phyloP scores from a whole-genome alignment of 805 yeast genomes.

The Kodamaea jinghongensis region DNA sequence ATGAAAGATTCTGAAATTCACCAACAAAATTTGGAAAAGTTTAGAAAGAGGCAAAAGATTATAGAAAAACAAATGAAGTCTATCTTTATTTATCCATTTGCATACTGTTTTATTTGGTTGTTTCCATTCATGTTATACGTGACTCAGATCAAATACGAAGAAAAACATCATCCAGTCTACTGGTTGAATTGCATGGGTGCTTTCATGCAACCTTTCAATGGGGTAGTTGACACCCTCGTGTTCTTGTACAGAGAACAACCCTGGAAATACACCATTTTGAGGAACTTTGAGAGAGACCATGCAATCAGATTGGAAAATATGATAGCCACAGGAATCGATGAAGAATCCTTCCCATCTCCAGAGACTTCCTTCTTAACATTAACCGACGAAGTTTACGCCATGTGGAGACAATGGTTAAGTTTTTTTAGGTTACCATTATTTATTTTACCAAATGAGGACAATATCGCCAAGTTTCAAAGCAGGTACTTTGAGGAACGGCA shows the following conservation, averaged over 20 bases:
- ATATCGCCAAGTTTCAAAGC: slow-evolving; percentile 21
- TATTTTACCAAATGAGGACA: slow-evolving; percentile 40
- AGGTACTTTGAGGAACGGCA: slow-evolving; percentile 11
- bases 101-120: slow-evolving; percentile 78
- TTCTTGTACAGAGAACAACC: slow-evolving; percentile 78
- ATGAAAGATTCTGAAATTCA: slow-evolving; percentile 45
- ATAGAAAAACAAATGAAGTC: slow-evolving; percentile 77
- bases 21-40: slow-evolving; percentile 56
- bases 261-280: slow-evolving; percentile 55
- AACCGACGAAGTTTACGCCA: slow-evolving; percentile 27
- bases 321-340: slow-evolving; percentile 1
- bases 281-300: slow-evolving; percentile 36
- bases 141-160: slow-evolving; percentile 50
- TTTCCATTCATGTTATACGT: slow-evolving; percentile 72
- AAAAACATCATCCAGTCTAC: slow-evolving; percentile 48
- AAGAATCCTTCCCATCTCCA: slow-evolving; percentile 14
- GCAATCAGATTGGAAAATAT: slow-evolving; percentile 24
- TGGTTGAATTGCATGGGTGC: slow-evolving; percentile 72
- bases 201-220: slow-evolving; percentile 76
- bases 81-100: slow-evolving; percentile 79
- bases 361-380: slow-evolving; percentile 28
- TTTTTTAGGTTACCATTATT: slow-evolving; percentile 44
- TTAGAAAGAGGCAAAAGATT: slow-evolving; percentile 59
- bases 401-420: slow-evolving; percentile 40
- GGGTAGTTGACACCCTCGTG: slow-evolving; percentile 72